Conservation (phyloP, 345 rosid genomes). For the Brassica juncea region DNA sequence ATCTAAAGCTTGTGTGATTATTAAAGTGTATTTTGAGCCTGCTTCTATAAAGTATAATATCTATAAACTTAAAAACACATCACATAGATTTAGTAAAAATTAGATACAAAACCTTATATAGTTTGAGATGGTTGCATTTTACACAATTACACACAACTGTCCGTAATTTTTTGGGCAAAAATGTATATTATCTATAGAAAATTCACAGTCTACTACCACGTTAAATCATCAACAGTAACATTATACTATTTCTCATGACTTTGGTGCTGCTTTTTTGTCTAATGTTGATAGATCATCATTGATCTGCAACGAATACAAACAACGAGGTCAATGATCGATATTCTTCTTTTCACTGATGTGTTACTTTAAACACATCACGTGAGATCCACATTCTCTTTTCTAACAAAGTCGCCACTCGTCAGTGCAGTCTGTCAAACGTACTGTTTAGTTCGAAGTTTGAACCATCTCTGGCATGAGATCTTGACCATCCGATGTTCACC, state of each 20-base stretch:
- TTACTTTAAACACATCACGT: background rate
- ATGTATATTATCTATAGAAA: background rate
- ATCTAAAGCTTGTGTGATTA: background rate
- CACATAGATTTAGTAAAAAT: background rate
- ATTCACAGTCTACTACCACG: background rate
- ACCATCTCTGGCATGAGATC: background rate
- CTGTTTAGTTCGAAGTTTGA: constrained; percentile 6
- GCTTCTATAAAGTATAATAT: background rate
- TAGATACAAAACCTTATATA: background rate
- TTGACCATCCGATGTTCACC: constrained; percentile 5
- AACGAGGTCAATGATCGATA: background rate
- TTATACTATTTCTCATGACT: background rate
- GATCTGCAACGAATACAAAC: background rate
- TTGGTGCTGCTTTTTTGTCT: background rate
- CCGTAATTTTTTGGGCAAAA: background rate
- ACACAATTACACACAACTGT: background rate
- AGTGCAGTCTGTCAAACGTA: background rate
- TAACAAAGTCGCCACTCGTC: background rate
- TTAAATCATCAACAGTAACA: background rate
- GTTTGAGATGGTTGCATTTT: background rate
- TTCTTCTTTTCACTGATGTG: background rate
- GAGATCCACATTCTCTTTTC: background rate
- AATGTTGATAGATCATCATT: background rate
- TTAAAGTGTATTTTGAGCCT: background rate
- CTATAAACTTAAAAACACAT: background rate